Evolutionary conservation across 73 alveolate species (phyloP).

Genomic region (Tetrahymena elliotti): DNA sequence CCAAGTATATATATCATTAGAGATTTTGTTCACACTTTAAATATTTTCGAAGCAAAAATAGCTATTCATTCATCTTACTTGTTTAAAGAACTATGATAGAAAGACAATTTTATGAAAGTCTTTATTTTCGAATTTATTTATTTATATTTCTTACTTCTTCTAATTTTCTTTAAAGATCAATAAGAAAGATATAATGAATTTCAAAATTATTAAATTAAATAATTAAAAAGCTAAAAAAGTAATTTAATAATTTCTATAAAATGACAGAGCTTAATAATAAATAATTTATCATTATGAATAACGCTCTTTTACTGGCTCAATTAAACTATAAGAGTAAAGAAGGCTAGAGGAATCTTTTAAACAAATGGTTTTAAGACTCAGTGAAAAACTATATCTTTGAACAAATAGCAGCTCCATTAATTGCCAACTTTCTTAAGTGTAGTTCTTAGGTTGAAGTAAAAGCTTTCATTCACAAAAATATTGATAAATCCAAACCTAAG

Average conservation of each 20-base stretch:
- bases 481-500: not conserved
- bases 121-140: too few relatives aligned
- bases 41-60: too few relatives aligned
- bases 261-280: not conserved
- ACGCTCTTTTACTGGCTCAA: not conserved
- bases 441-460: not conserved
- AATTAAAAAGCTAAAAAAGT: too few relatives aligned
- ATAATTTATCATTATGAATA: not conserved
- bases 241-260: not conserved
- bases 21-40: too few relatives aligned
- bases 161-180: too few relatives aligned
- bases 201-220: too few relatives aligned
- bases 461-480: not conserved
- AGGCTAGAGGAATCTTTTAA: not conserved
- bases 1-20: too few relatives aligned
- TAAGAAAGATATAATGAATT: too few relatives aligned
- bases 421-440: not conserved
- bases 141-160: too few relatives aligned
- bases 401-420: not conserved
- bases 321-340: not conserved
- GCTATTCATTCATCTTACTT: too few relatives aligned
- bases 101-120: too few relatives aligned
- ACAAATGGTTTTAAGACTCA: not conserved
- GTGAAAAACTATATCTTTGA: not conserved
- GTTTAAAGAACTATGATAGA: too few relatives aligned